phyloP scores from a whole-genome alignment of 371 early-diverging fungal species.

The Mucor circinelloides region DNA sequence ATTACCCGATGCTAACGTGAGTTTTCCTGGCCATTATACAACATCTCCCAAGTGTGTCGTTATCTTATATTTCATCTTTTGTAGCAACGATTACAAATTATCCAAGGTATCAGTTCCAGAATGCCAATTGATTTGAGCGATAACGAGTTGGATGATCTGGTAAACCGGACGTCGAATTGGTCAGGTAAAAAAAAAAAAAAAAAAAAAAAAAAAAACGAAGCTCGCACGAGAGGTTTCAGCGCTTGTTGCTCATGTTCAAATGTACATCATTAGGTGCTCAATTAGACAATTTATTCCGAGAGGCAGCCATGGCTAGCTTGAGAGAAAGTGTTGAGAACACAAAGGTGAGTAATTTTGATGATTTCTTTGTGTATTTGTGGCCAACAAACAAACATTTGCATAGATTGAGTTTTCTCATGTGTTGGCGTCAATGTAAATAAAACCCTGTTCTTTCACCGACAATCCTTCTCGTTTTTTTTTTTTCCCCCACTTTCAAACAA shows the following conservation, averaged over 20 bases:
- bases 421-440: neutral
- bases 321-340: slow-evolving; percentile 55
- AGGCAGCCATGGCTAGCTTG: slow-evolving; percentile 63
- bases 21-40: neutral
- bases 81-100: slow-evolving; percentile 57
- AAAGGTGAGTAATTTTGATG: slow-evolving; percentile 17
- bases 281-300: slow-evolving; percentile 63
- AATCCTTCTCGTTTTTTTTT: neutral
- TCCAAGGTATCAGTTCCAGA: slow-evolving; percentile 58
- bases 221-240: neutral
- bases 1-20: slow-evolving; percentile 77
- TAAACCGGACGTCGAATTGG: slow-evolving; percentile 45
- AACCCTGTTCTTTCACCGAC: neutral
- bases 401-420: slow-evolving; percentile 5
- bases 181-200: slow-evolving; percentile 49
- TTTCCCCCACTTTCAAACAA: neutral
- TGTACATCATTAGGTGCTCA: slow-evolving; percentile 45
- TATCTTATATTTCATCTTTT: neutral
- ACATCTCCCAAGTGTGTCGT: neutral
- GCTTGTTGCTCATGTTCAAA: neutral
- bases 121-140: slow-evolving; percentile 56
- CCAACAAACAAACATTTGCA: neutral
- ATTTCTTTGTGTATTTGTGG: neutral
- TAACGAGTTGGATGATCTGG: slow-evolving; percentile 34
- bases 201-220: no score